Evolutionary conservation across 2,329 filamentous ascomycete species (phyloP), one percentile per base, ranked within the genome.

Genomic region (Lizonia empirigonia): DNA sequence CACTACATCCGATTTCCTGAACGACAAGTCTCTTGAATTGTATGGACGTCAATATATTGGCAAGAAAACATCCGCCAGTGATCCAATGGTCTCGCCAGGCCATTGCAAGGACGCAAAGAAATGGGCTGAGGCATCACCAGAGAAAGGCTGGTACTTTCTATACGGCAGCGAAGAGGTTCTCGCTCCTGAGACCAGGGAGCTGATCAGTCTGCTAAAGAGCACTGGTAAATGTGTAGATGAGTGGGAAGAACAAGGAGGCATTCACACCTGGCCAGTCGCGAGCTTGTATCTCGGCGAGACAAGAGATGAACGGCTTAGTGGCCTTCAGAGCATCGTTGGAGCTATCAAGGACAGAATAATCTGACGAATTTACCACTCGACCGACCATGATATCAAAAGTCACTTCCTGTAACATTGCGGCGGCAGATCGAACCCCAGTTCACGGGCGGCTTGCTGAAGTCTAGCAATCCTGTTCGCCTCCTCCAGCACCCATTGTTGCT

Each of bases 181-280:
- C 57, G 85, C 84, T 1, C 82, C 85, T 0, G 89, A 91, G 57
- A 87, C 90, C 15, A 77, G 82, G 58, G 77, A 80, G 19, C 75
- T 91, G 53, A 76, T 89, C 10, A 71, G 73, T 10, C 72, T 82
- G 23, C 76, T 90, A 49, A 76, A 78, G 50, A 78, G 78, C 40
- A 77, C 80, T 12, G 80, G 80, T 3, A 72, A 83, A 26, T 69
- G 80, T 29, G 79, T 88, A n/a, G 76, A 79, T 45, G 79, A 78
- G 47, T 77, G 82, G 62, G 83, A 84, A 64, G 85, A 89, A 59
- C 74, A 78, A 22, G 86, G 83, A 12, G 86, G 84, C 2, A 86
- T 94, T 50, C 90, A 95, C 71, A 90, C 87, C 9, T 95, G 90
- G 91, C 89, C 90, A 0, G 86, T 95, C 16, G 88, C 87, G 8